A percentile compares a stretch with the other conserved stretches of the same genome.
Conservation (phyloP, 2,329 filamentous ascomycete species). For the Fragosphaeria purpurea region DNA sequence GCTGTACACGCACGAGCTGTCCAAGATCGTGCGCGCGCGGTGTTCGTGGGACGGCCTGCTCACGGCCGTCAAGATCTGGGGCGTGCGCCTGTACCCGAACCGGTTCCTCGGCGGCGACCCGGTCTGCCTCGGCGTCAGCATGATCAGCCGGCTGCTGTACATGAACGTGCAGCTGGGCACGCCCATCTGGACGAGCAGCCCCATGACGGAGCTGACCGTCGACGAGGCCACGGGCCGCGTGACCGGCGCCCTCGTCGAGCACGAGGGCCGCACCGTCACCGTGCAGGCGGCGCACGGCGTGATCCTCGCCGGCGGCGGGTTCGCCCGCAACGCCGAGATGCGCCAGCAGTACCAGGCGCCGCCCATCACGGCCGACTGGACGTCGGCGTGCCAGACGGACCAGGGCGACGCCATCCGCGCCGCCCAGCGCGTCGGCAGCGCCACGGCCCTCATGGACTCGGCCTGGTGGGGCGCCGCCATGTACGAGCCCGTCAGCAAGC, state of each 20-base stretch:
- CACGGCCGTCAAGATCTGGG: slow-evolving; percentile 5
- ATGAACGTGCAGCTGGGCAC: slow-evolving; percentile 9
- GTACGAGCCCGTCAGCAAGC: slow-evolving; percentile 15
- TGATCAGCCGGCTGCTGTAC: slow-evolving; percentile 16
- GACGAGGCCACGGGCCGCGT: slow-evolving; percentile 13
- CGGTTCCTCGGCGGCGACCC: slow-evolving; percentile 11
- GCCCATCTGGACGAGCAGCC: slow-evolving; percentile 10
- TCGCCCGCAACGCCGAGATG: slow-evolving; percentile 22
- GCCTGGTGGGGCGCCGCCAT: slow-evolving; percentile 26
- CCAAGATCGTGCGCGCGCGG: slow-evolving; percentile 9
- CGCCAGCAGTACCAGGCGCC: slow-evolving; percentile 16
- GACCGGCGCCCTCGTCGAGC: slow-evolving; percentile 17
- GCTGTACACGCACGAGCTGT: slow-evolving; percentile 11
- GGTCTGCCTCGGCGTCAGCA: slow-evolving; percentile 16
- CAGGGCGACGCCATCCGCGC: slow-evolving; percentile 19
- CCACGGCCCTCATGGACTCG: slow-evolving; percentile 22
- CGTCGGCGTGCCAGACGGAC: slow-evolving; percentile 17
- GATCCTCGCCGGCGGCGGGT: slow-evolving; percentile 25
- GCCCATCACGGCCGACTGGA: slow-evolving; percentile 18
- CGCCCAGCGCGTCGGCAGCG: slow-evolving; percentile 20
- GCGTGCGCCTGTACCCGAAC: slow-evolving; percentile 7
- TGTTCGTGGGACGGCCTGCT: slow-evolving; percentile 5
- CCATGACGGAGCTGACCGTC: slow-evolving; percentile 11
- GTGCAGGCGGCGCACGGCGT: slow-evolving; percentile 21
- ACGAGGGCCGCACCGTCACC: slow-evolving; percentile 14